A percentile compares a stretch with the other conserved stretches of the same genome.
Evolutionary conservation across 208 protist species (phyloP).

Genomic region (Trypanosoma congolense): DNA sequence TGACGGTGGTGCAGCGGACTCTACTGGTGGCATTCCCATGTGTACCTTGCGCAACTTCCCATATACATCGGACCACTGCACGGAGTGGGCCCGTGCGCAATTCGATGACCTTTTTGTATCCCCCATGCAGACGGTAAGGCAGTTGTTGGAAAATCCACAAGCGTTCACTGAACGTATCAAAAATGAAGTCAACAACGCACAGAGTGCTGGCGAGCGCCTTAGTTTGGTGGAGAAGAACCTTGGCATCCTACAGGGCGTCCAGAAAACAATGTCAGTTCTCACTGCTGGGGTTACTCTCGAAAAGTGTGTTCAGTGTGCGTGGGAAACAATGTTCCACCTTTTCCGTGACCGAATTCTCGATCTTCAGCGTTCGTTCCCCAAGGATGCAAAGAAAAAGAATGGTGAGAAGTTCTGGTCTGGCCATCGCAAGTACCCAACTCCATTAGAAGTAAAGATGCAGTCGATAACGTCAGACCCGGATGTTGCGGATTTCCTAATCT

Average conservation of each 20-base stretch:
- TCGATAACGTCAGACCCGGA: slow-evolving; percentile 29
- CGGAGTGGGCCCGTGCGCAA: slow-evolving; percentile 93
- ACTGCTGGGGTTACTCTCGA: slow-evolving; percentile 62
- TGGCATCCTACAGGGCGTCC: slow-evolving; percentile 40
- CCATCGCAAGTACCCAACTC: slow-evolving; percentile 77
- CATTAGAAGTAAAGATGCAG: slow-evolving; percentile 38
- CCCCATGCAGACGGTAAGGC: slow-evolving; percentile 66
- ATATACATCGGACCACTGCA: slow-evolving; percentile 98
- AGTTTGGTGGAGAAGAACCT: slow-evolving; percentile 82
- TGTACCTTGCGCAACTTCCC: slow-evolving; percentile 99
- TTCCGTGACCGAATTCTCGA: slow-evolving; percentile 96
- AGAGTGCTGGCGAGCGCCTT: slow-evolving; percentile 64
- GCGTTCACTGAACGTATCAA: slow-evolving; percentile 62
- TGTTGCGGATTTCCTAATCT: slow-evolving; percentile 65
- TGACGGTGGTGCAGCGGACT: slow-evolving; percentile 93
- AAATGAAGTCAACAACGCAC: slow-evolving; percentile 47
- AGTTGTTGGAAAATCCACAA: slow-evolving; percentile 75
- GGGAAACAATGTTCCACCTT: slow-evolving; percentile 92
- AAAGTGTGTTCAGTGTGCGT: slow-evolving; percentile 94
- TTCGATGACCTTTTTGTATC: slow-evolving; percentile 92
- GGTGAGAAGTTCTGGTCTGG: slow-evolving; percentile 92
- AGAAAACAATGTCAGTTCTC: slow-evolving; percentile 51
- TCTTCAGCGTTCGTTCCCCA: slow-evolving; percentile 96
- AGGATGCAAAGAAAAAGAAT: slow-evolving; percentile 92
- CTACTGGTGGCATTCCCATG: slow-evolving; percentile 96